Base-by-base conservation (phyloP, 2,329 filamentous ascomycete genomes). In the Lojkania enalia region DNA sequence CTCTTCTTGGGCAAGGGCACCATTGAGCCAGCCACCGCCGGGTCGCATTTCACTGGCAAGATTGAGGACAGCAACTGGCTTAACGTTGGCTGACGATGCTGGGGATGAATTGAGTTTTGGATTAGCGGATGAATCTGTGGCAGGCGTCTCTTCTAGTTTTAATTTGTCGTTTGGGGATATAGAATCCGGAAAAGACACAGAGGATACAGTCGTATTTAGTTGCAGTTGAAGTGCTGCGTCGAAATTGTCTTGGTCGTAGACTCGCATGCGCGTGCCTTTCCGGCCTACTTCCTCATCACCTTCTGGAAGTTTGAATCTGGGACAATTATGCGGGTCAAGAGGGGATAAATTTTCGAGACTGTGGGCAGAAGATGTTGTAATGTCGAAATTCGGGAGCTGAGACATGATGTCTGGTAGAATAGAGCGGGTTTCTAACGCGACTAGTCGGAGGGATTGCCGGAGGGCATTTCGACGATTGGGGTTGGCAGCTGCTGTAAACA, bases 1-100 rank as follows among this genome's bases (percentile, higher is more conserved):
- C 70, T 88, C 85, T 68, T 88, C 85, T 64, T 88, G 85, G 0
- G 85, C 84, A 20, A 79, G 66, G 42, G 82, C 74, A 25, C 85
- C 85, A 27, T 74, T 75, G 3, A 77, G 61, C 77, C 83, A 88
- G 14, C 83, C 83, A 15, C 85, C 85, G n/a, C 84, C 85, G 0
- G 80, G 75, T 12, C 58, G 64, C 3, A 64, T 55, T 35, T 79
- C 74, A 39, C 81, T 86, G 13, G 84, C 84, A 70, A 87, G 81
- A 57, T 87, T 88, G 46, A 88, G 71, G 18, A 87, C 75, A 21
- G 77, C 79, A n/a, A 85, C 76, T 5, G 71, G 71, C 43, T 61
- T 60, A 3, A 29, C 27, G n/a, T n/a, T n/a, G 16, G 23, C 9
- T 3, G 42, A 25, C 15, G 33, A 29, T 11, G 1, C 20, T 19